phyloP scores from a whole-genome alignment of 164 flowering plant genomes.

The Warburgia ugandensis region DNA sequence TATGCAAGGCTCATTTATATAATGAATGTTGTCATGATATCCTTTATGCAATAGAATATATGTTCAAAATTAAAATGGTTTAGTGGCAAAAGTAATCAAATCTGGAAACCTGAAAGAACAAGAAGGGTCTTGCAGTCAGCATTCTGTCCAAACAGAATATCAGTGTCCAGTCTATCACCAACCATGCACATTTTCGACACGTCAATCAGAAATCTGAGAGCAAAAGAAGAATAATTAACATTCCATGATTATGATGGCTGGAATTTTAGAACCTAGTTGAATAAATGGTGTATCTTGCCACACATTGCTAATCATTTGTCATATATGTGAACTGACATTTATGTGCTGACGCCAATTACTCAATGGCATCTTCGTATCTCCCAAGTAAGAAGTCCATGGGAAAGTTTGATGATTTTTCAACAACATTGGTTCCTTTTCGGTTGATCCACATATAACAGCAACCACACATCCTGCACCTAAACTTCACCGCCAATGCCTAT shows the following conservation, averaged over 20 bases:
- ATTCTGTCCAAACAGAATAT: slow-evolving; percentile 76
- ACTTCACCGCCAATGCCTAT: slow-evolving; percentile 6
- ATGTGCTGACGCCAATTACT: background rate
- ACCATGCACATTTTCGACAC: slow-evolving; percentile 96
- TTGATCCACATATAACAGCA: slow-evolving; percentile 76
- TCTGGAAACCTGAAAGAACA: slow-evolving; percentile 63
- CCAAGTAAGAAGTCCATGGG: slow-evolving; percentile 77
- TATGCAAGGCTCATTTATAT: background rate
- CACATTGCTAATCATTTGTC: too few species aligned
- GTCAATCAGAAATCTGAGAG: slow-evolving; percentile 48
- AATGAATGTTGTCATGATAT: background rate
- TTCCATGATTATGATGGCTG: too few species aligned
- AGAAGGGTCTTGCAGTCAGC: slow-evolving; percentile 92
- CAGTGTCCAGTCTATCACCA: slow-evolving; percentile 92
- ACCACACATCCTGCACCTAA: slow-evolving; percentile 99
- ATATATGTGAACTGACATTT: too few species aligned
- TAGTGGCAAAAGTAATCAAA: background rate
- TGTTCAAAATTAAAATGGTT: background rate
- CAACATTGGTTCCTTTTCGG: slow-evolving; percentile 86
- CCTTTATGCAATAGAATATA: background rate
- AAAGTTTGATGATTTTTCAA: slow-evolving; percentile 89
- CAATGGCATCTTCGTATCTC: slow-evolving; percentile 33
- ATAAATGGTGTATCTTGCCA: too few species aligned
- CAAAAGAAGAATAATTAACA: slow-evolving; percentile 1
- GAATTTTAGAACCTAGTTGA: too few species aligned